Evolutionary conservation across 1,139 yeast genomes (phyloP), one percentile per base, ranked within the genome.

Genomic region (Taiozyma sp.): DNA sequence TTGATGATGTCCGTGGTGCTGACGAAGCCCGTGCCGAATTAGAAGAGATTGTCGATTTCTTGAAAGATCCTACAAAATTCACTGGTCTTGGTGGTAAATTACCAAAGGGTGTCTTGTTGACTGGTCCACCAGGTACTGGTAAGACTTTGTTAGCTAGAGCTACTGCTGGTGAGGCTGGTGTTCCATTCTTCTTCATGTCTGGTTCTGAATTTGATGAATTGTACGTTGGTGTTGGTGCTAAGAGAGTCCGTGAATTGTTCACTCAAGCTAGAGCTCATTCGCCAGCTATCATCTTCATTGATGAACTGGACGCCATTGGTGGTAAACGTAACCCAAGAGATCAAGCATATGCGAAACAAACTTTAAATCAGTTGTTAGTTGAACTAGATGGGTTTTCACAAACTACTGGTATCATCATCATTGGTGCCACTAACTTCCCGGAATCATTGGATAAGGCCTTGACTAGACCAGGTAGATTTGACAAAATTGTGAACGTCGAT

Each of bases 61-160:
- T 95, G 65, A 90, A 89, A 66, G 98, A 95, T 66, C 99, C 99
- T 16, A 81, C 96, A 22, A 88, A 88, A 68, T 95, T 90, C 70
- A 95, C 98, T 44, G 95, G 96, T 1, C 77, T 95, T 49, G 99
- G 99, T 57, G 99, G 99, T 49, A 90, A 90, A 68, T 76, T 95
- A 60, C 99, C 99, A 51, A 93, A 91, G 68, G 99, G 99, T 74
- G 96, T 95, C 6, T 73, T 95, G 52, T 75, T 95, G 56, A 93
- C 99, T 8, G 99, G 99, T 45, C 99, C 99, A 41, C 99, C 99
- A 41, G 99, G 99, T 71, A 95, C 99, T 7, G 99, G 99, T 80
- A 95, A 95, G 69, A 95, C 99, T 1, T 74, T 95, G 56, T 78
- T 95, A 56, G 99, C 99, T 1, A 81, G 99, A 61, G 99, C 99